Evolutionary conservation across 2,329 filamentous ascomycete species (phyloP).

Genomic region (Thelonectria olida): DNA sequence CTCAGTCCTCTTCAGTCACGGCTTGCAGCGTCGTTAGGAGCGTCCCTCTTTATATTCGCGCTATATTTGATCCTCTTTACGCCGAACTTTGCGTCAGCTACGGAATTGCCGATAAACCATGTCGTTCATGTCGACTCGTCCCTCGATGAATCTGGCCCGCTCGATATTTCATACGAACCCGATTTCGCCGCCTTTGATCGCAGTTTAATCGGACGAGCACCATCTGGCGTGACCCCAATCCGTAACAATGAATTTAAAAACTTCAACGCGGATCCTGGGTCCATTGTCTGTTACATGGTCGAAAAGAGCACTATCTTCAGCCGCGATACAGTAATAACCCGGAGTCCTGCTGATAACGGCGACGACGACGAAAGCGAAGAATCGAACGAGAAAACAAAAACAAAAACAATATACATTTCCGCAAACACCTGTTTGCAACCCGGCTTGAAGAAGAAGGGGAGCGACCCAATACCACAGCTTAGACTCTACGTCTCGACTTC

Average conservation of each 20-base stretch:
- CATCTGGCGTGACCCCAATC: conserved; percentile 58
- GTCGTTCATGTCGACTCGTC: conserved; percentile 25
- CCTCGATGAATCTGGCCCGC: conserved; percentile 18
- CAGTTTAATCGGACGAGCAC: conserved; percentile 69
- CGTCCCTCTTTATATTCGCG: conserved; percentile 61
- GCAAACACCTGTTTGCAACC: conserved; percentile 89
- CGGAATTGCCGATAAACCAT: conserved; percentile 50
- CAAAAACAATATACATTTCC: conserved; percentile 75
- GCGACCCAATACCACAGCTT: conserved; percentile 73
- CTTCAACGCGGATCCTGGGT: conserved; percentile 70
- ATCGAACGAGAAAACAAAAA: conserved; percentile 33
- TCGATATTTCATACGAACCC: conserved; percentile 61
- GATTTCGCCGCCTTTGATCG: conserved; percentile 70
- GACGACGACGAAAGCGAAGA: conserved; percentile 22
- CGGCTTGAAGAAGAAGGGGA: conserved; percentile 39
- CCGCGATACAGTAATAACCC: conserved; percentile 28
- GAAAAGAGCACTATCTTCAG: conserved; percentile 41
- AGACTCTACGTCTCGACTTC: conserved; percentile 78
- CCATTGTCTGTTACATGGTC: conserved; percentile 58
- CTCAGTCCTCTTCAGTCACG: conserved; percentile 77
- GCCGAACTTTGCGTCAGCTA: conserved; percentile 69
- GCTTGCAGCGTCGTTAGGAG: conserved; percentile 72
- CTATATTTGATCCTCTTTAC: conserved; percentile 70
- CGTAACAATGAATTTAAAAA: conserved; percentile 71
- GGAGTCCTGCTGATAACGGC: conserved; percentile 24